Evolutionary conservation across 2,329 filamentous ascomycete genomes (phyloP).

Genomic region (Knufia fluminis): DNA sequence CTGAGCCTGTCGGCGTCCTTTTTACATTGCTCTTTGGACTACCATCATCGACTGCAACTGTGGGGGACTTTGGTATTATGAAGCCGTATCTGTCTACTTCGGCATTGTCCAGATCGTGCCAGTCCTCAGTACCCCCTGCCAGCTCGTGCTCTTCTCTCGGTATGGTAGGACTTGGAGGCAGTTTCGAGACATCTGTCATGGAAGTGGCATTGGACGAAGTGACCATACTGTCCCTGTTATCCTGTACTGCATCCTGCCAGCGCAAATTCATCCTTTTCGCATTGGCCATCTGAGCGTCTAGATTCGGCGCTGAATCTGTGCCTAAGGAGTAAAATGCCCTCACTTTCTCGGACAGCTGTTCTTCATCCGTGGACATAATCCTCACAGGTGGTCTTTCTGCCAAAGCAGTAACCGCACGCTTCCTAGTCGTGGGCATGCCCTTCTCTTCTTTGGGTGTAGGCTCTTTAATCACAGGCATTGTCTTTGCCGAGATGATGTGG

Average conservation of each 20-base stretch:
- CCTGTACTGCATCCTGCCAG: constrained; percentile 30
- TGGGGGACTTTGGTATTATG: constrained; percentile 37
- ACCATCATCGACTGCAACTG: constrained; percentile 21
- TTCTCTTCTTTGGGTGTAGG: constrained; percentile 20
- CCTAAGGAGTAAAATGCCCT: constrained; percentile 56
- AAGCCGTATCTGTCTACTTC: constrained; percentile 60
- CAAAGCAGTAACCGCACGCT: constrained; percentile 28
- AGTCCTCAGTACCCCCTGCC: constrained; percentile 57
- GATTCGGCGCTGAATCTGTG: constrained; percentile 44
- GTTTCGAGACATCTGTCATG: constrained; percentile 20
- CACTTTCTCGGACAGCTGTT: constrained; percentile 53
- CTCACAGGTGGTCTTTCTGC: constrained; percentile 35
- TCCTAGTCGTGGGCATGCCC: constrained; percentile 11
- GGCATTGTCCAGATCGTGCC: constrained; percentile 49
- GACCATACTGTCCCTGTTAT: constrained; percentile 25
- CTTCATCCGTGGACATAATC: constrained; percentile 55
- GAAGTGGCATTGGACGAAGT: constrained; percentile 24
- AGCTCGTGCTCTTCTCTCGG: constrained; percentile 46
- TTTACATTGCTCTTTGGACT: constrained; percentile 7
- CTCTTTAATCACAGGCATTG: constrained; percentile 15
- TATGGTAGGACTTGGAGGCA: constrained; percentile 8
- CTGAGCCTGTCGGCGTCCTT: constrained; percentile 24
- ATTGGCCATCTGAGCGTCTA: constrained; percentile 27
- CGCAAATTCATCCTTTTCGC: constrained; percentile 31
- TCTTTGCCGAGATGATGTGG: constrained; percentile 6